Base-by-base conservation (phyloP, 805 yeast species). In the Ogataea polymorpha region DNA sequence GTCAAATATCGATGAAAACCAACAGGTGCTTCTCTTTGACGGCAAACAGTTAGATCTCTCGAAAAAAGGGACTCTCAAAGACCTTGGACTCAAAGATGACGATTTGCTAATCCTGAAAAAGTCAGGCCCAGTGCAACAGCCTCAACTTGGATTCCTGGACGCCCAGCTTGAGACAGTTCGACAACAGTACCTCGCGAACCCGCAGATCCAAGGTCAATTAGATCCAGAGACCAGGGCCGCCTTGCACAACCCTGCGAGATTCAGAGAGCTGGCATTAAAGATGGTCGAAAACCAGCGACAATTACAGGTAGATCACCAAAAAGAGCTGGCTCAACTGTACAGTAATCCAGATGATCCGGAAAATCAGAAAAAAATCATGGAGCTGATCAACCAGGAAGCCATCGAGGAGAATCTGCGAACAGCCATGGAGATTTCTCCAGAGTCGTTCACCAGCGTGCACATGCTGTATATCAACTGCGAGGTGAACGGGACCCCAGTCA, bases 401-500 rank as follows among this genome's bases (percentile, higher is more conserved):
- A 80, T 91, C 35, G 86, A 87, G 45, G 95, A 87, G 47, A 87
- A 88, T 56, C 68, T 85, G 70, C 72, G 78, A 33, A 71, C 78
- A 48, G 98, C 99, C 0, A 71, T 80, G 59, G 97, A 90, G 44
- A 80, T 82, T 39, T 79, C 91, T 4, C 99, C 99, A 0, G 99
- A 93, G 60, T 74, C 86, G 26, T 93, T 93, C 65, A 82, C 89
- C 0, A 42, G 51, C n/a, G 95, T 91, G 3, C 76, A 77, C 23
- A 89, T 93, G 96, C 72, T 93, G 28, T 91, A 82, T 62, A 79
- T 93, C 12, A 72, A 80, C 41, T 71, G 88, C 29, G 82, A 78
- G 50, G 82, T 91, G 26, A 90, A 93, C 55, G 91, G 93, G 1
- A 70, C 73, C 33, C 80, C 82, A 16, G 83, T 89, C 3, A 86